Percentiles rank a stretch among this genome's conserved stretches.
Conservation (phyloP, 2,329 filamentous ascomycete genomes). For the Venturia pyrina region DNA sequence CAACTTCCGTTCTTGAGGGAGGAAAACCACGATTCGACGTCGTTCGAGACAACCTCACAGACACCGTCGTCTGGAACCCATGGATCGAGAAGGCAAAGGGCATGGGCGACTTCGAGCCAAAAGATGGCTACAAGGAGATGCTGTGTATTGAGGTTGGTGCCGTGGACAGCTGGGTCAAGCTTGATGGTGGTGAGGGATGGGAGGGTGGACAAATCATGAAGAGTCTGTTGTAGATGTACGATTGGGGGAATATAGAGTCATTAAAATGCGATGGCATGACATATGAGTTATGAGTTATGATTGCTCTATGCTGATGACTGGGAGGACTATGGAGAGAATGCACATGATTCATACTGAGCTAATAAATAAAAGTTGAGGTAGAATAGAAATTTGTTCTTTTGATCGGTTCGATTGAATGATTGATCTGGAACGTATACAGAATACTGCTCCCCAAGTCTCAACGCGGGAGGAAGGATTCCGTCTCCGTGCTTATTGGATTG, state of each 20-base stretch:
- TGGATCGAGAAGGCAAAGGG: conserved; percentile 75
- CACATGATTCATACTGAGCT: too few relatives aligned
- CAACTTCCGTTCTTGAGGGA: conserved; percentile 53
- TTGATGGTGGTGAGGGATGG: conserved; percentile 69
- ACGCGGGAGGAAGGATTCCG: too few relatives aligned
- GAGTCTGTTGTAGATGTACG: conserved; percentile 23
- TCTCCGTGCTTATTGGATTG: too few relatives aligned
- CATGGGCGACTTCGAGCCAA: conserved; percentile 80
- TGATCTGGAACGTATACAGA: too few relatives aligned
- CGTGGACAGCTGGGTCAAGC: conserved; percentile 69
- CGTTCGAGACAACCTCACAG: conserved; percentile 71
- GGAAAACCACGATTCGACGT: conserved; percentile 60
- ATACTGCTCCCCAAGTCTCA: too few relatives aligned
- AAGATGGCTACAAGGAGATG: conserved; percentile 88
- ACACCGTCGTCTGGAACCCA: conserved; percentile 95
- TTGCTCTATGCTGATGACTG: neutral
- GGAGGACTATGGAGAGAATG: neutral
- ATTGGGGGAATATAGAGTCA: neutral
- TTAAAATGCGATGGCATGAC: neutral
- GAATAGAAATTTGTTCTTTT: neutral
- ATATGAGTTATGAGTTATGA: neutral
- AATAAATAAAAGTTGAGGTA: neutral
- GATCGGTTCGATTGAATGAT: neutral
- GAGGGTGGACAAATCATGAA: conserved; percentile 53
- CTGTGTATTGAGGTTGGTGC: conserved; percentile 86